These are phyloP conservation scores for Russula lepida DNA, from an alignment of 768 basidiomycete genomes.

Conservation along the genomic window DNA sequence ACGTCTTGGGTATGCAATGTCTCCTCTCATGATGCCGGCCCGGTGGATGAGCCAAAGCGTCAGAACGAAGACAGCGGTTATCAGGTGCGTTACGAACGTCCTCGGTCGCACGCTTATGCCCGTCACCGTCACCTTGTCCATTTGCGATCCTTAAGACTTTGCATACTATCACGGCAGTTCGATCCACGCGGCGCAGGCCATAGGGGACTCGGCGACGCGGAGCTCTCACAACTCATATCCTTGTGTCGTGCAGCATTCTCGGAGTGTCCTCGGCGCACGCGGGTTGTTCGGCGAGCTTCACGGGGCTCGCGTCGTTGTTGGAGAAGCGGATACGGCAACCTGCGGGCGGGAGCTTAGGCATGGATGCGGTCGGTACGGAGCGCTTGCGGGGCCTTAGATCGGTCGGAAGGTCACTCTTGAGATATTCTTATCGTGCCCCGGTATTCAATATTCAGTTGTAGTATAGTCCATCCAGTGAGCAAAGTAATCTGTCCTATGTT, in stretches of 20 bases:
- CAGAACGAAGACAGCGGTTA: conserved; percentile 11
- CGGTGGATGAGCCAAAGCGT: too few species aligned
- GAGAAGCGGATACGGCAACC: neutral
- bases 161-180: neutral
- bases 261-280: conserved; percentile 9
- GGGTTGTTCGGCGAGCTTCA: conserved; percentile 11
- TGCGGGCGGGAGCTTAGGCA: neutral
- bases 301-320: conserved; percentile 5
- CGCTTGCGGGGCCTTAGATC: too few species aligned
- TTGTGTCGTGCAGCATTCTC: conserved; percentile 13
- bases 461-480: neutral
- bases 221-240: conserved; percentile 13
- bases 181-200: neutral
- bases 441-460: conserved; percentile 4
- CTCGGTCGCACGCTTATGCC: neutral
- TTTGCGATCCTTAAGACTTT: conserved; percentile 11
- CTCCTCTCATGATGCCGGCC: too few species aligned
- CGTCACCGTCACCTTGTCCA: neutral
- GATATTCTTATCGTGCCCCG: conserved; percentile 3
- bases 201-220: conserved; percentile 4
- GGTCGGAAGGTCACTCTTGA: neutral
- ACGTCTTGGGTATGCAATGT: conserved; percentile 7
- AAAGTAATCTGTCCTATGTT: neutral
- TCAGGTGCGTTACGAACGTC: conserved; percentile 12
- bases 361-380: conserved; percentile 6